phyloP scores from a whole-genome alignment of 768 basidiomycete genomes.

The Boletus sp. region DNA sequence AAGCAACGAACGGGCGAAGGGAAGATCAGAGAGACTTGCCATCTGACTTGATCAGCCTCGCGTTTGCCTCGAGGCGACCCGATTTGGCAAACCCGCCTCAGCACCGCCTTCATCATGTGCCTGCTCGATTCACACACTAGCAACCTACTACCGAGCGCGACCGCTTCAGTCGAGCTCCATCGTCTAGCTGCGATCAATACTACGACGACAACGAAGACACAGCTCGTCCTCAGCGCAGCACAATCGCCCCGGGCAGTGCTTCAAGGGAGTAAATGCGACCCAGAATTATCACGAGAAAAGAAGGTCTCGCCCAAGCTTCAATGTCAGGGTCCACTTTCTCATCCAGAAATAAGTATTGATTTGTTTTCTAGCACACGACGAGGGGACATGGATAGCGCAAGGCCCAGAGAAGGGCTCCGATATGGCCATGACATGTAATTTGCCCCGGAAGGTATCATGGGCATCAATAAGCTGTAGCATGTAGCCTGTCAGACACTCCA shows the following conservation, averaged over 20 bases:
- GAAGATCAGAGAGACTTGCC: background rate
- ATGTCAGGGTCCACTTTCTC: constrained; percentile 14
- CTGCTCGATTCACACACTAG: background rate
- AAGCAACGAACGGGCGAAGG: background rate
- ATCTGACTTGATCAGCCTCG: constrained; percentile 19
- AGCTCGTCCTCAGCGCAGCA: background rate
- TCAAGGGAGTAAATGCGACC: background rate
- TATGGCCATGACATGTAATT: constrained; percentile 1
- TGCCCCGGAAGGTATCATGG: background rate
- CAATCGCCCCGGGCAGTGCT: constrained; percentile 1
- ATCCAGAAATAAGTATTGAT: constrained; percentile 9
- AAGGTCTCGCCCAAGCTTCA: background rate
- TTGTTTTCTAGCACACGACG: background rate
- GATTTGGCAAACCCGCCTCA: constrained; percentile 3
- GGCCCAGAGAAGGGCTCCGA: constrained; percentile 2
- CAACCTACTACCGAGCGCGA: background rate
- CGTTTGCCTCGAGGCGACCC: constrained; percentile 26
- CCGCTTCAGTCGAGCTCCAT: background rate
- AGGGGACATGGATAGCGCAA: background rate
- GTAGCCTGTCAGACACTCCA: background rate
- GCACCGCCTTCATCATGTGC: constrained; percentile 5
- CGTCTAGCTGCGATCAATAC: background rate
- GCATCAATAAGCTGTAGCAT: background rate
- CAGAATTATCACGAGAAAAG: constrained; percentile 10
- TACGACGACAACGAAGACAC: background rate